Percentiles rank a stretch among this genome's conserved stretches.
Evolutionary conservation across 1,284 basidiomycete species (phyloP).

Genomic region (Schizophyllum commune): DNA sequence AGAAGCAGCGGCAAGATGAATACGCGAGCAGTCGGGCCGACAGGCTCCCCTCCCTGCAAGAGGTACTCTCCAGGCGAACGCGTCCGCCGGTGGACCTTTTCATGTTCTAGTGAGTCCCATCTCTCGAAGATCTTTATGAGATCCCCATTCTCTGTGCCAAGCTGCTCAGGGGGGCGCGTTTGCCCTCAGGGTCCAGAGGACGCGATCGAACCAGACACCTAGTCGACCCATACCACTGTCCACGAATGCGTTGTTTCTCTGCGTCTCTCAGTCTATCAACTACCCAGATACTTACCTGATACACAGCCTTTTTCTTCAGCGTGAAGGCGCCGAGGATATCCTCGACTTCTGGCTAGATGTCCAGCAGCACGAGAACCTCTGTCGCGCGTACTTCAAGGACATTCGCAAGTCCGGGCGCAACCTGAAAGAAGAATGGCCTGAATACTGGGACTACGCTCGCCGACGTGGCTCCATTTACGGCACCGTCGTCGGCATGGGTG

Average conservation of each 20-base stretch:
- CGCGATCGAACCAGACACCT: too few species aligned
- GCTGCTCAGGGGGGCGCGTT: too few species aligned
- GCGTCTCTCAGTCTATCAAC: too few species aligned
- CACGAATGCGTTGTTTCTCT: too few species aligned
- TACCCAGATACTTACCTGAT: slow-evolving; percentile 10
- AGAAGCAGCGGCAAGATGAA: slow-evolving; percentile 61
- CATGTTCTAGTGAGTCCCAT: slow-evolving; percentile 86
- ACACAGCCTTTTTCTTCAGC: slow-evolving; percentile 77
- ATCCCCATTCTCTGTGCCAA: too few species aligned
- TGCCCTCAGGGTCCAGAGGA: too few species aligned
- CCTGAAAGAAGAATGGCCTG: slow-evolving; percentile 95
- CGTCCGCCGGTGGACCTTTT: slow-evolving; percentile 94
- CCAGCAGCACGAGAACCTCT: slow-evolving; percentile 97
- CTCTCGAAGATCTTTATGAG: background rate
- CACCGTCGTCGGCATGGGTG: slow-evolving; percentile 72
- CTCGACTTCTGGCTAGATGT: slow-evolving; percentile 99
- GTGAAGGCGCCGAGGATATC: slow-evolving; percentile 91
- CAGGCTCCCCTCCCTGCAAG: slow-evolving; percentile 72
- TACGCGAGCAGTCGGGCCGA: slow-evolving; percentile 60
- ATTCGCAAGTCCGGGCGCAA: slow-evolving; percentile 87
- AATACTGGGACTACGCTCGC: slow-evolving; percentile 89
- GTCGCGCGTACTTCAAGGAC: slow-evolving; percentile 98
- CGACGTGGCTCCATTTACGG: slow-evolving; percentile 86
- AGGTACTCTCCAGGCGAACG: slow-evolving; percentile 83
- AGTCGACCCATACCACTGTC: too few species aligned